Base-by-base conservation (phyloP, 257 asterid species). In the Handroanthus guayacan region DNA sequence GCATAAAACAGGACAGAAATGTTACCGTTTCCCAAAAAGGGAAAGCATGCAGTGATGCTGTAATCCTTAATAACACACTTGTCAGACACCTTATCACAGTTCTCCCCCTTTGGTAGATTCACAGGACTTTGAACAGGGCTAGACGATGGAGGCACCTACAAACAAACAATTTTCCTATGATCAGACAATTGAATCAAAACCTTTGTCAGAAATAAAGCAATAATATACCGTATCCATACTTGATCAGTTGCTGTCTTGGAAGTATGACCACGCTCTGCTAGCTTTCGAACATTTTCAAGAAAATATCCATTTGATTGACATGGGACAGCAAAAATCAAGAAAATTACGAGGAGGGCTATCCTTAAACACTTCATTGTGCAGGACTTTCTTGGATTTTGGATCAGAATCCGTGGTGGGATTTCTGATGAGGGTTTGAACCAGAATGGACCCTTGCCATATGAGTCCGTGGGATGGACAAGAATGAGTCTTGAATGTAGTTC, bases 31-130 rank as follows among this genome's bases (percentile, higher is more conserved):
- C 79, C 82, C 44, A 69, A 74, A 67, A 47, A 36, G 52, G 86
- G 85, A 18, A 85, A 72, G 72, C 97, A 89, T n/a, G 91, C 90
- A 41, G 85, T 84, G 69, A 91, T 47, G 45, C 60, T 76, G 78
- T 62, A 75, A 71, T 69, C 82, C 79, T 75, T 81, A 61, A 85
- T 60, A 52, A 31, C 79, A 78, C 97, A 91, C 81, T 85, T 80
- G 44, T 69, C 60, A 50, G 60, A 41, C 44, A 73, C 83, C 70
- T n/a, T 6, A 5, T 78, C 86, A 39, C 93, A 87, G 9, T 39
- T 61, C 39, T 36, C 81, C 12, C 9, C n/a, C 66, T 58, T 13
- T 51, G 75, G 61, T 7, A 38, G 69, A 18, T 74, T 67, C 36
- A 5, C 37, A 13, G 76, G 84, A 56, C 76, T 71, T 41, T 48